A percentile compares a stretch with the other conserved stretches of the same genome.
These are phyloP conservation scores for Oidiodendron maius DNA, from an alignment of 495 filamentous ascomycete species.

Conservation along the genomic window DNA sequence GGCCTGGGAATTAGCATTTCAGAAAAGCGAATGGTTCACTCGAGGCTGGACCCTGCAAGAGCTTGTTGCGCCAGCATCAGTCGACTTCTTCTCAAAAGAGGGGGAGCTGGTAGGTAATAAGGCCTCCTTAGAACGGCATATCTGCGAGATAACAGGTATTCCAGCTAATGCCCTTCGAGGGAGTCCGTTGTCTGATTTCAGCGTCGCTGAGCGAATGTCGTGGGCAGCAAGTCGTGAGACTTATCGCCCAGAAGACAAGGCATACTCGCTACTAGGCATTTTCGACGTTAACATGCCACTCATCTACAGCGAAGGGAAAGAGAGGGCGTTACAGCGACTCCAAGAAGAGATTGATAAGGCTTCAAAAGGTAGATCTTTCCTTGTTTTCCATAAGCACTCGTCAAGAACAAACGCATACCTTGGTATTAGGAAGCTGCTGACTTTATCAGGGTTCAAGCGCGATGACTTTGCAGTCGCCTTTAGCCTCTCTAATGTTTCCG, in stretches of 20 bases:
- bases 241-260: too few relatives aligned
- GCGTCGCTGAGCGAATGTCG: conserved; percentile 19
- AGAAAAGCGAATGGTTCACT: conserved; percentile 3
- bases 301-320: too few relatives aligned
- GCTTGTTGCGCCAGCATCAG: background rate
- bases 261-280: too few relatives aligned
- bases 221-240: conserved; percentile 24
- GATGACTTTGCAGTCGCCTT: conserved; percentile 16
- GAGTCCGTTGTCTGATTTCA: background rate
- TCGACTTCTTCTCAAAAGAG: conserved; percentile 1
- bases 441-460: conserved; percentile 13
- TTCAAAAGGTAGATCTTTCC: conserved; percentile 14
- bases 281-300: too few relatives aligned
- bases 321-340: background rate
- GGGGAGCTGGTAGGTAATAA: conserved; percentile 1
- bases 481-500: conserved; percentile 9
- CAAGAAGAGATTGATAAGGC: too few relatives aligned
- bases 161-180: too few relatives aligned
- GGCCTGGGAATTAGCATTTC: conserved; percentile 1
- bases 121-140: conserved; percentile 1
- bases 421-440: conserved; percentile 12
- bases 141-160: conserved; percentile 4
- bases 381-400: conserved; percentile 13
- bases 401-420: conserved; percentile 10
- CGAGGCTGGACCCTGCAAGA: too few relatives aligned